phyloP scores from a whole-genome alignment of 352 stramenopile genomes.

The Pythium plurisporium region DNA sequence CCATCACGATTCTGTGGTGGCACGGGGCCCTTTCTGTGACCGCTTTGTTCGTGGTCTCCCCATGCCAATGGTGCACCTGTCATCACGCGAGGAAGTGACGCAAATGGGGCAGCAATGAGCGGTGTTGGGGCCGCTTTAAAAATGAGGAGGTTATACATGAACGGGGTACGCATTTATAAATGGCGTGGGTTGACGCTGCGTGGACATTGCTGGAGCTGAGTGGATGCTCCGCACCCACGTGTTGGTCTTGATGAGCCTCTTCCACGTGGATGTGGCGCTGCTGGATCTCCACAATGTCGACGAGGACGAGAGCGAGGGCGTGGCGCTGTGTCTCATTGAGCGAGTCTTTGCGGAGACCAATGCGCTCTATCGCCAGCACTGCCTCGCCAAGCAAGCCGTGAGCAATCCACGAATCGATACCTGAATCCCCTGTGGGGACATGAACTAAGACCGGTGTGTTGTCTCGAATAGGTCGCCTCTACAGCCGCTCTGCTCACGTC shows the following conservation, averaged over 20 bases:
- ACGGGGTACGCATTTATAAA: background rate
- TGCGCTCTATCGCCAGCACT: constrained; percentile 39
- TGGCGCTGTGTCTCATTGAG: constrained; percentile 45
- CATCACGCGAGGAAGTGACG: background rate
- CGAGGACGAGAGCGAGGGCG: constrained; percentile 51
- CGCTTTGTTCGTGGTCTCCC: too few species aligned
- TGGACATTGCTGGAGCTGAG: too few species aligned
- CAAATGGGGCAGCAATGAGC: background rate
- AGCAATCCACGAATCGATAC: background rate
- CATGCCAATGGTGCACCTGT: constrained; percentile 10
- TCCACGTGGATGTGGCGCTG: constrained; percentile 33
- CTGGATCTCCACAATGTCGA: constrained; percentile 31
- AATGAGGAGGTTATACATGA: background rate
- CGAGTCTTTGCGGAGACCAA: constrained; percentile 58
- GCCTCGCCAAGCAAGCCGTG: constrained; percentile 23
- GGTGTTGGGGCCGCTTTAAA: background rate
- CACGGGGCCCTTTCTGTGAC: constrained; percentile 2
- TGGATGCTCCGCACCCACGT: too few species aligned
- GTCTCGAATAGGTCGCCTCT: constrained; percentile 6
- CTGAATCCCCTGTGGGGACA: too few species aligned
- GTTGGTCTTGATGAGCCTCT: constrained; percentile 20
- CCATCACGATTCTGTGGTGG: too few species aligned
- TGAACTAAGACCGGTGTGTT: background rate
- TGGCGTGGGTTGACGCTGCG: too few species aligned
- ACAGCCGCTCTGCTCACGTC: constrained; percentile 26